These are phyloP conservation scores for Suillus americanus DNA, from an alignment of 768 basidiomycete species.

Conservation along the genomic window DNA sequence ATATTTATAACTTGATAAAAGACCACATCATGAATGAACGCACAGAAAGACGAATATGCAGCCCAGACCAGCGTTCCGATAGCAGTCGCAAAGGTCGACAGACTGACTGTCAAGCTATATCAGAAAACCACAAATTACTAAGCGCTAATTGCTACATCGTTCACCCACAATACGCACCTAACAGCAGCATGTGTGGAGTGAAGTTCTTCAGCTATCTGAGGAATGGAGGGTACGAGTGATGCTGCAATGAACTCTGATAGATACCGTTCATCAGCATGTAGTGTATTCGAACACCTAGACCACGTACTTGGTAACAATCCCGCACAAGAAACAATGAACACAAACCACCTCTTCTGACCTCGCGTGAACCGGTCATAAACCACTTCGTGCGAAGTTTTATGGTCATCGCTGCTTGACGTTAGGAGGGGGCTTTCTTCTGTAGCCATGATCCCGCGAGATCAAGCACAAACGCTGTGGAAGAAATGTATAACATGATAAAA, in stretches of 20 bases:
- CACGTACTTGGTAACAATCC: slow-evolving; percentile 8
- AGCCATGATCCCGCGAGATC: neutral
- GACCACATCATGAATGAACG: slow-evolving; percentile 15
- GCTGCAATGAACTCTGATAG: slow-evolving; percentile 60
- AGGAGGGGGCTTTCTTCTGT: slow-evolving; percentile 10
- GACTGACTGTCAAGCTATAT: slow-evolving; percentile 43
- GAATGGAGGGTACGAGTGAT: slow-evolving; percentile 68
- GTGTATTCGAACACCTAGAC: neutral
- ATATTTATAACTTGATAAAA: neutral
- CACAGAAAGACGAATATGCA: slow-evolving; percentile 46
- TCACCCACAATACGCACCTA: slow-evolving; percentile 36
- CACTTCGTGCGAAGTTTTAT: neutral
- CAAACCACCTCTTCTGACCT: slow-evolving; percentile 9
- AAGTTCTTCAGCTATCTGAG: slow-evolving; percentile 63
- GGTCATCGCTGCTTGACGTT: neutral
- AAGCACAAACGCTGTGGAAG: neutral
- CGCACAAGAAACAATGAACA: slow-evolving; percentile 8
- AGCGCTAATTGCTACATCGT: neutral
- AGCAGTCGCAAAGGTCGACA: slow-evolving; percentile 44
- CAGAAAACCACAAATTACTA: neutral
- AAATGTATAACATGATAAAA: neutral
- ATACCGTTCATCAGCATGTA: neutral
- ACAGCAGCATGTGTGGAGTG: slow-evolving; percentile 54
- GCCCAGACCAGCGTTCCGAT: slow-evolving; percentile 47
- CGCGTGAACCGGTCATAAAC: slow-evolving; percentile 9